These are phyloP conservation scores for Helotiales sp. DNA, from an alignment of 2,329 filamentous ascomycete species.

Conservation along the genomic window DNA sequence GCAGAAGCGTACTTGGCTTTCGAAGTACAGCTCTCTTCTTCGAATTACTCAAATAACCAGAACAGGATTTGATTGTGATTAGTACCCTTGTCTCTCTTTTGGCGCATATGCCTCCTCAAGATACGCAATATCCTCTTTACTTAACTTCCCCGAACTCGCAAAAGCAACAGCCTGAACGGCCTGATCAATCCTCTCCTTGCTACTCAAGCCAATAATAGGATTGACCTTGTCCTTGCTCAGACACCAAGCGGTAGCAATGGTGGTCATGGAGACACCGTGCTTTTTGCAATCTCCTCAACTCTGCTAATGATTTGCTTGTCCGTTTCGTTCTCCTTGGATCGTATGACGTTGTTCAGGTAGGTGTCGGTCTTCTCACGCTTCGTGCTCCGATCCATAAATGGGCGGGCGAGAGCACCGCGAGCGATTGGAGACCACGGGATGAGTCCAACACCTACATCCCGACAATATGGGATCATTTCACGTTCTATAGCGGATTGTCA, in stretches of 20 bases:
- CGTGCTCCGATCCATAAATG: conserved; percentile 32
- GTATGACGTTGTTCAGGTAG: conserved; percentile 28
- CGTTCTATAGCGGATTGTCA: conserved; percentile 41
- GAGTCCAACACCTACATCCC: conserved; percentile 43
- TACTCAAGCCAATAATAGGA: conserved; percentile 61
- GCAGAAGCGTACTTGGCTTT: too few species aligned
- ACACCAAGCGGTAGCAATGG: conserved; percentile 63
- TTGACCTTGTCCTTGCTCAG: conserved; percentile 52
- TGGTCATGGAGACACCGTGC: conserved; percentile 61
- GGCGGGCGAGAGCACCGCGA: conserved; percentile 43
- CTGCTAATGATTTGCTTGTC: conserved; percentile 44
- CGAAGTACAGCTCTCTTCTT: too few species aligned
- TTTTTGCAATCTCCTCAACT: conserved; percentile 63
- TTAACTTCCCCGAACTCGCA: conserved; percentile 51
- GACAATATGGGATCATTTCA: conserved; percentile 46
- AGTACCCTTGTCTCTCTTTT: conserved; percentile 32
- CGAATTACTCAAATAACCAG: too few species aligned
- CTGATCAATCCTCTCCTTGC: conserved; percentile 59
- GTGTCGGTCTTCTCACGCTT: conserved; percentile 34
- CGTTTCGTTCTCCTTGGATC: conserved; percentile 36
- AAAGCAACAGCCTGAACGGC: conserved; percentile 50
- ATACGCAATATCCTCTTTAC: conserved; percentile 58
- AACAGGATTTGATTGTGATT: too few species aligned
- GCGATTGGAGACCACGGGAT: conserved; percentile 49
- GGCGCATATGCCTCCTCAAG: conserved; percentile 60